Evolutionary conservation across 305 asterid genomes (phyloP).

Genomic region (Fraxinus albicans): DNA sequence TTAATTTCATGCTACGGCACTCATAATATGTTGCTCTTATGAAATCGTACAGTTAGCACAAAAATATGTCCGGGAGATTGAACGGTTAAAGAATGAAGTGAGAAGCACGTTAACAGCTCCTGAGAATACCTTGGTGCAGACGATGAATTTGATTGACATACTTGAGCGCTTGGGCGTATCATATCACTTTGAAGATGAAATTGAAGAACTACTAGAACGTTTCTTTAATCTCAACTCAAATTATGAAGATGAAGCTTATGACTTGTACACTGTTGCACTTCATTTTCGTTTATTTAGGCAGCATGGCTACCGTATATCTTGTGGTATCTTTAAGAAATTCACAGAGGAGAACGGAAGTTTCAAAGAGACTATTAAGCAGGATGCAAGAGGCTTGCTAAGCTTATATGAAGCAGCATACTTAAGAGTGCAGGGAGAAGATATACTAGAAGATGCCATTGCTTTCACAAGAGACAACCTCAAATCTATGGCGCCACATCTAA

Average conservation of each 20-base stretch:
- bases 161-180: neutral
- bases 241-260: neutral
- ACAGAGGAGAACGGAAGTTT: neutral
- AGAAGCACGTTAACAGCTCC: neutral
- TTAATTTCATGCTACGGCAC: neutral
- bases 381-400: neutral
- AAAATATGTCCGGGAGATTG: neutral
- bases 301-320: neutral
- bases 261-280: neutral
- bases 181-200: neutral
- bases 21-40: neutral
- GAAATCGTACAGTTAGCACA: neutral
- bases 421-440: neutral
- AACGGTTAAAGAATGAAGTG: neutral
- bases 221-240: neutral
- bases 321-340: neutral
- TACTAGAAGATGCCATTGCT: neutral
- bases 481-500: neutral
- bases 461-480: neutral
- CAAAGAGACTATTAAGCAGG: neutral
- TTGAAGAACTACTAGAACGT: neutral
- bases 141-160: neutral
- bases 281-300: neutral
- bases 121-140: neutral
- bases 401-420: neutral